phyloP scores from a whole-genome alignment of 306 rosid genomes.

The Lablab purpureus region DNA sequence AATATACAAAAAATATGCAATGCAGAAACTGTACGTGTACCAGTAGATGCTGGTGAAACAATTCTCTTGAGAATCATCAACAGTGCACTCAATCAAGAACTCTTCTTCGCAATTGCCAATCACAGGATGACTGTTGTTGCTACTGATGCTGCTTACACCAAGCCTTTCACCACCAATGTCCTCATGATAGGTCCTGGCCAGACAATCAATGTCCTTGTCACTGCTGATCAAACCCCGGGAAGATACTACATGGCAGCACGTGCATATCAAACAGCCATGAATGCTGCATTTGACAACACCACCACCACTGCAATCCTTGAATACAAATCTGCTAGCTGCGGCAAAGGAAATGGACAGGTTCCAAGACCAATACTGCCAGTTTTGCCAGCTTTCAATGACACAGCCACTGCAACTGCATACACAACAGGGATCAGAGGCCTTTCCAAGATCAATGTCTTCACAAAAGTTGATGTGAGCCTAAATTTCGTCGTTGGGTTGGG shows the following conservation, averaged over 20 bases:
- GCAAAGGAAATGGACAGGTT: slow-evolving; percentile 43
- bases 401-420: slow-evolving; percentile 72
- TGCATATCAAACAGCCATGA: slow-evolving; percentile 76
- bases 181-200: slow-evolving; percentile 91
- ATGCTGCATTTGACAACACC: slow-evolving; percentile 90
- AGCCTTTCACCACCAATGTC: slow-evolving; percentile 69
- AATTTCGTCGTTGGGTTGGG: slow-evolving; percentile 79
- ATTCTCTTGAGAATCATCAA: slow-evolving; percentile 77
- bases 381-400: slow-evolving; percentile 76
- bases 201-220: slow-evolving; percentile 78
- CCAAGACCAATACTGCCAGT: slow-evolving; percentile 60
- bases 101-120: slow-evolving; percentile 79
- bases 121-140: slow-evolving; percentile 80
- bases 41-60: slow-evolving; percentile 66
- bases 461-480: slow-evolving; percentile 57
- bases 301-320: slow-evolving; percentile 94
- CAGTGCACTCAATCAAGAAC: slow-evolving; percentile 90
- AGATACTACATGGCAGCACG: slow-evolving; percentile 80
- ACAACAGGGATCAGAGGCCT: slow-evolving; percentile 65
- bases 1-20: slow-evolving; percentile 15
- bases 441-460: slow-evolving; percentile 56
- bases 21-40: slow-evolving; percentile 75
- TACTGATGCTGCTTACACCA: slow-evolving; percentile 80
- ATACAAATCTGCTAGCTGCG: slow-evolving; percentile 62
- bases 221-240: slow-evolving; percentile 79